Evolutionary conservation across 768 basidiomycete genomes (phyloP).

Genomic region (Plicaturopsis crispa): DNA sequence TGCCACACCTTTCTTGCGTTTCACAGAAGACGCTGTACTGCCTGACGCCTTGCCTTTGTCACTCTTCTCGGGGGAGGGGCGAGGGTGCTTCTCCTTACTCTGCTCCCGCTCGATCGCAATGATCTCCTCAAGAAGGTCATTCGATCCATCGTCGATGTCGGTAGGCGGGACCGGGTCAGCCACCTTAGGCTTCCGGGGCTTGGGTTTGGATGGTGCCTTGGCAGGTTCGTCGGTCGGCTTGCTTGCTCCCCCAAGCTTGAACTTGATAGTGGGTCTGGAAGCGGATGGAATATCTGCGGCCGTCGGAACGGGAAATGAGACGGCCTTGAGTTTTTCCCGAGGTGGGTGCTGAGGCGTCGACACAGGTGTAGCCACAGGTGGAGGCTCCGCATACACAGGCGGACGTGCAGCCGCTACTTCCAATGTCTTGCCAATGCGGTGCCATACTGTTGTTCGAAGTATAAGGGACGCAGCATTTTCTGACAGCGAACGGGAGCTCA

Average conservation of each 20-base stretch:
- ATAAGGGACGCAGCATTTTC: slow-evolving; percentile 1
- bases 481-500: slow-evolving; percentile 39
- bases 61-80: slow-evolving; percentile 28
- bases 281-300: slow-evolving; percentile 22
- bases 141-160: slow-evolving; percentile 75
- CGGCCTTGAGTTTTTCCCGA: slow-evolving; percentile 29
- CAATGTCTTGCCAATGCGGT: slow-evolving; percentile 76
- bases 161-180: slow-evolving; percentile 48
- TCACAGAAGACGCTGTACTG: slow-evolving; percentile 36
- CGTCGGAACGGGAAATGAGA: slow-evolving; percentile 28
- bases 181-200: slow-evolving; percentile 35
- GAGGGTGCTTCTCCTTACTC: slow-evolving; percentile 43
- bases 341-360: slow-evolving; percentile 13
- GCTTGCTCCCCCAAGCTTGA: slow-evolving; percentile 41
- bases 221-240: slow-evolving; percentile 24
- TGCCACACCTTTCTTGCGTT: slow-evolving; percentile 46
- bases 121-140: slow-evolving; percentile 76
- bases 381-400: slow-evolving; percentile 13
- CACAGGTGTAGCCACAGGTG: slow-evolving; percentile 11
- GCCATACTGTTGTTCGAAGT: slow-evolving; percentile 60
- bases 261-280: slow-evolving; percentile 54
- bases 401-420: slow-evolving; percentile 54
- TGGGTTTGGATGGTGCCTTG: slow-evolving; percentile 28
- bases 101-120: slow-evolving; percentile 71
- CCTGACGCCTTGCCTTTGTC: slow-evolving; percentile 27